Percentiles rank a stretch among this genome's conserved stretches.
Evolutionary conservation across 164 flowering plant genomes (phyloP).

Genomic region (grape (Vitis vinifera)): ASM3070453v1 NC_081816.1:22241501-22242000

Average conservation of each 20-base stretch:
- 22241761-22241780: not conserved
- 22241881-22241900: no score
- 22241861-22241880: not conserved
- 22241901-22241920: no score
- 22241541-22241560: constrained; percentile 98
- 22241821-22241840: not conserved
- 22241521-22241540: constrained; percentile 84
- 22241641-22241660: no score
- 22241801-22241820: not conserved
- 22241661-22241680: no score
- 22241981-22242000: no score
- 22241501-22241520: constrained; percentile 78
- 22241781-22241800: not conserved
- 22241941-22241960: no score
- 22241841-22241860: not conserved
- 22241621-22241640: no score
- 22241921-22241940: no score
- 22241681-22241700: not conserved
- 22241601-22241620: no score
- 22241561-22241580: constrained; percentile 82
- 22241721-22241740: not conserved
- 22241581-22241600: not conserved
- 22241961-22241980: no score
- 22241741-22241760: not conserved
- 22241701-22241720: not conserved